phyloP scores from a whole-genome alignment of 495 filamentous ascomycete genomes.

The Aspergillus bertholletiae region DNA sequence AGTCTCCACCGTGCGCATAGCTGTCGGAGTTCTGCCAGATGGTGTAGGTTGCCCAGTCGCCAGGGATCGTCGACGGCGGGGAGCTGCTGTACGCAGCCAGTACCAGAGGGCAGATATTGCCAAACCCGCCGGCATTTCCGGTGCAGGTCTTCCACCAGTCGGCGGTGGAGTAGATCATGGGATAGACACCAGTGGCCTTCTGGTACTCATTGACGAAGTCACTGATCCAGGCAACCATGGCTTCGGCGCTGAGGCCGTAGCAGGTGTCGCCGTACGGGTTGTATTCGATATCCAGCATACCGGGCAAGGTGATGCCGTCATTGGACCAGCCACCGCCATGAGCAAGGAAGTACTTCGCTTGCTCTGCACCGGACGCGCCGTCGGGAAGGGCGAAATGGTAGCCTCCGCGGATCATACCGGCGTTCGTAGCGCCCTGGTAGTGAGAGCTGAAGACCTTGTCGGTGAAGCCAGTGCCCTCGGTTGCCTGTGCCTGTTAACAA shows the following conservation, averaged over 20 bases:
- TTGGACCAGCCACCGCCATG: conserved; percentile 57
- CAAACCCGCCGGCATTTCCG: conserved; percentile 46
- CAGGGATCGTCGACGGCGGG: conserved; percentile 43
- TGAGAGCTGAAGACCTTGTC: conserved; percentile 50
- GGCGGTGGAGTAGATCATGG: conserved; percentile 53
- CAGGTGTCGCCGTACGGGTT: conserved; percentile 35
- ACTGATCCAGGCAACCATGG: conserved; percentile 54
- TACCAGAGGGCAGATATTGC: conserved; percentile 45
- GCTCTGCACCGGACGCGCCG: conserved; percentile 36
- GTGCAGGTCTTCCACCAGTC: conserved; percentile 59
- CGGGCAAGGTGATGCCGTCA: conserved; percentile 58
- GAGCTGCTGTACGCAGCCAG: conserved; percentile 47
- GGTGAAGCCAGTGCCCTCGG: conserved; percentile 50
- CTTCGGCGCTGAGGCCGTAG: conserved; percentile 41
- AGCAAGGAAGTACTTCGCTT: conserved; percentile 52
- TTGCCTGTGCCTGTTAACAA: conserved; percentile 37
- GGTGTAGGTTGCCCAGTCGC: conserved; percentile 53
- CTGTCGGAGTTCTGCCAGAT: conserved; percentile 51
- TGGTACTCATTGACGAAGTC: conserved; percentile 54
- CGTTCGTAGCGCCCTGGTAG: conserved; percentile 51
- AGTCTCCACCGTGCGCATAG: conserved; percentile 49
- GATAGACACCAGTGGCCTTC: conserved; percentile 42
- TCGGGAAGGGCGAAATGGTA: conserved; percentile 59
- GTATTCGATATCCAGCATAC: conserved; percentile 61
- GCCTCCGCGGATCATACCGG: conserved; percentile 52